Evolutionary conservation across 805 yeast species (phyloP), one percentile per base, ranked within the genome.

Genomic region (Brettanomyces naardenensis): DNA sequence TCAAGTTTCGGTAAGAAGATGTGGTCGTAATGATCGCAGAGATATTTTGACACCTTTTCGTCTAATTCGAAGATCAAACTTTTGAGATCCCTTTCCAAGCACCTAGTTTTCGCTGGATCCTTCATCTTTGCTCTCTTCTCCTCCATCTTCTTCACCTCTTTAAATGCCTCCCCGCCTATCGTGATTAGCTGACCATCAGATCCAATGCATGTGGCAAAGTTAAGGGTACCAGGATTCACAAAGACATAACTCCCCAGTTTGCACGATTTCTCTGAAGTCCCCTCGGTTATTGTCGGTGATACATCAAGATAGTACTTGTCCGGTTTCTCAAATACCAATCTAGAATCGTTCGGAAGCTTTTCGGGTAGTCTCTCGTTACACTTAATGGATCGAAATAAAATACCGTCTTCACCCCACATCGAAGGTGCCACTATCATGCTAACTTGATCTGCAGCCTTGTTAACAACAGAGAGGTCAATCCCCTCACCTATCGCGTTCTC

Each of bases 21-120:
- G 26, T 31, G 19, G 23, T 31, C 34, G 19, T 15, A 31, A 6
- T 14, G 25, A 9, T 31, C 34, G 26, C 34, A 31, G 9, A 31
- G 19, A 15, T 15, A 19, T 3, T 18, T n/a, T 20, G 26, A 3
- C n/a, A 31, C 26, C 26, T 31, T 31, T 13, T 20, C 21, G 26
- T 31, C 9, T 10, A 31, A 30, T 13, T 23, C 27, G n/a, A n/a
- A n/a, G n/a, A n/a, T n/a, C n/a, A n/a, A n/a, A n/a, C n/a, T n/a
- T n/a, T n/a, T n/a, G n/a, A n/a, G n/a, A n/a, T n/a, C n/a, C n/a
- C n/a, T n/a, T 23, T 23, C 27, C 27, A 23, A 9, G 27, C 11
- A 9, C 13, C 13, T 23, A 23, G 27, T 13, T 9, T 23, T 13
- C 27, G 9, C 11, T 9, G 27, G 13, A 9, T 23, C 13, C 11